A percentile compares a stretch with the other conserved stretches of the same genome.
Conservation (phyloP, 257 asterid genomes). For the Forsythia viridissima region DNA sequence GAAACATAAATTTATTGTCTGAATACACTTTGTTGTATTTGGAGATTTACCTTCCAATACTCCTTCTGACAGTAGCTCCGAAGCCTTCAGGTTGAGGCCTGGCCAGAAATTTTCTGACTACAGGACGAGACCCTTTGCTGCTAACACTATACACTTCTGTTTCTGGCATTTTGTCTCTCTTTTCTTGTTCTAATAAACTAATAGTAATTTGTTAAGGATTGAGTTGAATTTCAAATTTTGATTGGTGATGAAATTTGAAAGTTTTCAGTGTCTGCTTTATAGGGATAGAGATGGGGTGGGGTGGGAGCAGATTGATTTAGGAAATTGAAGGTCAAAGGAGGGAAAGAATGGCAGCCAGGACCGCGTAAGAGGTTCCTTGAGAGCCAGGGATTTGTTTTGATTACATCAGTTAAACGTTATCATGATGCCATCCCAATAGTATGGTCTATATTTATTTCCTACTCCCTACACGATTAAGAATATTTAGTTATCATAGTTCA, state of each 20-base stretch:
- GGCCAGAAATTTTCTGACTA: conserved; percentile 68
- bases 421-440: conserved; percentile 1
- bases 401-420: conserved; percentile 26
- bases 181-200: neutral
- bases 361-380: conserved; percentile 15
- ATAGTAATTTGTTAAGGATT: neutral
- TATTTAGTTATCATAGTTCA: too few species aligned
- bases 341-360: conserved; percentile 2
- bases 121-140: conserved; percentile 50
- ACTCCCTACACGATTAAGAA: too few species aligned
- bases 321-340: neutral
- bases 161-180: neutral
- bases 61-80: conserved; percentile 87
- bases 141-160: conserved; percentile 39
- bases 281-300: neutral
- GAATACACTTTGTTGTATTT: neutral
- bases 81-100: conserved; percentile 86
- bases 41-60: conserved; percentile 71
- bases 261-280: conserved; percentile 1
- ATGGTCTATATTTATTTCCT: too few species aligned
- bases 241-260: neutral
- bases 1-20: neutral
- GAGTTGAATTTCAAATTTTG: neutral
- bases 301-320: too few species aligned
- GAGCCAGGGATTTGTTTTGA: conserved; percentile 23